Conservation (phyloP, 306 rosid genomes). For the Castanospermum australe region DNA sequence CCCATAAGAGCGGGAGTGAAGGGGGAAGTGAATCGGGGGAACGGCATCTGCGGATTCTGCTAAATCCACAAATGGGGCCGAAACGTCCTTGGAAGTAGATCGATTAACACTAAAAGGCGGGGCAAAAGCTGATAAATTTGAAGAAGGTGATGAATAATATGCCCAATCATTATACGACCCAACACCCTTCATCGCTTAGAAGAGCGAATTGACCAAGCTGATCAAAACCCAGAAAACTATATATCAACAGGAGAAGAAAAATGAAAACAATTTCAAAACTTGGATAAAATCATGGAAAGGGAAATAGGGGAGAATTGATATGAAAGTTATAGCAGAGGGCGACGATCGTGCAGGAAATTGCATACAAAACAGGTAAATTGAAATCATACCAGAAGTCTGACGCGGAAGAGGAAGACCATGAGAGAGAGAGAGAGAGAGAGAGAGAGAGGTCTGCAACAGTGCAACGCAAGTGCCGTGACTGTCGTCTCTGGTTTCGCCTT, state of each 20-base stretch:
- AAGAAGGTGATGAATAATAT: constrained; percentile 41
- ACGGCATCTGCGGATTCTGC: constrained; percentile 43
- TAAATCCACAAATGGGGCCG: constrained; percentile 48
- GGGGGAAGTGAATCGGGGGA: constrained; percentile 36
- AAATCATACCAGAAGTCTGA: constrained; percentile 27
- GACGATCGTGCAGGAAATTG: not conserved
- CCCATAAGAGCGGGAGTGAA: constrained; percentile 32
- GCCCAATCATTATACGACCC: constrained; percentile 52
- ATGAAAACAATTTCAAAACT: not conserved
- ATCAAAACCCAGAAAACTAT: constrained; percentile 28
- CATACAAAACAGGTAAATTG: not conserved
- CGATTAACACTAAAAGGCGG: constrained; percentile 76
- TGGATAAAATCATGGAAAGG: not conserved
- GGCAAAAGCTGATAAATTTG: constrained; percentile 80
- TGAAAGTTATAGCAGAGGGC: not conserved
- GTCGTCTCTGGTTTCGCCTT: constrained; percentile 32
- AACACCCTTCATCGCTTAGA: constrained; percentile 56
- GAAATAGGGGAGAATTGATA: not conserved
- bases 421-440: constrained; percentile 12
- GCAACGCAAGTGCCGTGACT: constrained; percentile 4
- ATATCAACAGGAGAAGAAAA: not conserved
- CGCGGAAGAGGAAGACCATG: not conserved
- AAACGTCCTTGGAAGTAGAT: constrained; percentile 26
- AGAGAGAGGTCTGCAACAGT: not conserved
- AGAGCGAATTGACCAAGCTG: constrained; percentile 25